These are phyloP conservation scores for Penicillium turbatum DNA, from an alignment of 495 filamentous ascomycete species.

Conservation along the genomic window DNA sequence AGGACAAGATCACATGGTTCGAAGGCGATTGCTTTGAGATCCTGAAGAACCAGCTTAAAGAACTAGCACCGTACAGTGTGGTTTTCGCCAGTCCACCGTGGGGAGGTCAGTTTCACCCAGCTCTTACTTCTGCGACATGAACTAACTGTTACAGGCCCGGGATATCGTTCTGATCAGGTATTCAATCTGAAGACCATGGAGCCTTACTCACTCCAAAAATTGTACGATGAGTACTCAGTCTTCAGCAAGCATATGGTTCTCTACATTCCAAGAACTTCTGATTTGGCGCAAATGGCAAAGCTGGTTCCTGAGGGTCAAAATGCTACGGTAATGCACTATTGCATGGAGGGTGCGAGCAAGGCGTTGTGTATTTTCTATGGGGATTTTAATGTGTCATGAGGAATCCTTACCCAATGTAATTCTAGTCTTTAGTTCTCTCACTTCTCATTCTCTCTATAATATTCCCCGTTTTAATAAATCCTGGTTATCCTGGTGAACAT, in stretches of 20 bases:
- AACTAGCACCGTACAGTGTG: conserved; percentile 52
- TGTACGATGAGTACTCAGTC: conserved; percentile 56
- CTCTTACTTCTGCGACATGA: conserved; percentile 5
- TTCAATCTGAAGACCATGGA: conserved; percentile 86
- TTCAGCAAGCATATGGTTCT: conserved; percentile 58
- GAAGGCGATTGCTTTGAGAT: conserved; percentile 76
- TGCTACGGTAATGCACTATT: conserved; percentile 82
- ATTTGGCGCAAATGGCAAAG: conserved; percentile 75
- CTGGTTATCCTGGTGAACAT: too few relatives aligned
- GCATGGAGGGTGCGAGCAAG: conserved; percentile 85
- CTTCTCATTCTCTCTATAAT: neutral
- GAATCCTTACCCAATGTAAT: neutral
- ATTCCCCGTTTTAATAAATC: too few relatives aligned
- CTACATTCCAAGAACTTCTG: conserved; percentile 84
- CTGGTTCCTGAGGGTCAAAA: conserved; percentile 50
- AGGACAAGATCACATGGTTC: conserved; percentile 75
- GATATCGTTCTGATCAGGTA: conserved; percentile 69
- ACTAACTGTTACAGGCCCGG: conserved; percentile 52
- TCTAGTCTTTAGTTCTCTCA: neutral
- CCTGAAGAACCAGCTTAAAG: conserved; percentile 46
- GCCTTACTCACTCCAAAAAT: conserved; percentile 66
- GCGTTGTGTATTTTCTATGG: conserved; percentile 56
- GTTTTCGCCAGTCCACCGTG: conserved; percentile 92
- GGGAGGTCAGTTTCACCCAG: conserved; percentile 59
- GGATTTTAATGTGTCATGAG: conserved; percentile 31